Evolutionary conservation across 345 rosid species (phyloP).

Genomic region (Lepidium aucheri): DNA sequence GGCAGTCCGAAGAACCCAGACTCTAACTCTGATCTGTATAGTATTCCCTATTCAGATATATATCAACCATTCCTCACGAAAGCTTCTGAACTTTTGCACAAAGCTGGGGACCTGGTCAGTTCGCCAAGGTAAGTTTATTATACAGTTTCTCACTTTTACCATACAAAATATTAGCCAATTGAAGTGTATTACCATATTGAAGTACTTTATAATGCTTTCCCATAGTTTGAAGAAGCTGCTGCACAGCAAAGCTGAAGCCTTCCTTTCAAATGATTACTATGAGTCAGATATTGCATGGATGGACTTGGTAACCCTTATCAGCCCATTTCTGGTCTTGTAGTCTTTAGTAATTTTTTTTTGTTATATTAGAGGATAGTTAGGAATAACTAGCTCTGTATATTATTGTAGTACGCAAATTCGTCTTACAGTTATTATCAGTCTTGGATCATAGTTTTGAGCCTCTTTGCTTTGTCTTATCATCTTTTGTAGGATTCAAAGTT

Average conservation of each 20-base stretch:
- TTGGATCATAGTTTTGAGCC: background rate
- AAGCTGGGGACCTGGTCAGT: conserved; percentile 75
- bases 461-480: background rate
- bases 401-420: background rate
- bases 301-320: conserved; percentile 60
- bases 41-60: conserved; percentile 59
- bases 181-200: conserved; percentile 1
- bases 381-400: background rate
- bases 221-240: conserved; percentile 82
- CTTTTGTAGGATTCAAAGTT: conserved; percentile 68
- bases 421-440: background rate
- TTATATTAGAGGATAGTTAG: background rate
- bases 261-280: conserved; percentile 82
- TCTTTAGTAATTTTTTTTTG: background rate
- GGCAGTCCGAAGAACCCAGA: conserved; percentile 26
- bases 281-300: conserved; percentile 96
- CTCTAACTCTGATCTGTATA: conserved; percentile 42
- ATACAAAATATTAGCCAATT: background rate
- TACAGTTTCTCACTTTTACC: background rate
- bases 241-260: conserved; percentile 81
- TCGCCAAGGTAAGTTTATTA: conserved; percentile 50
- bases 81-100: conserved; percentile 67
- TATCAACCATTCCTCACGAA: conserved; percentile 50
- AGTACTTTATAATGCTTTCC: background rate
- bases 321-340: background rate